These are phyloP conservation scores for Coemansia sp. DNA, from an alignment of 192 early-diverging fungal genomes.

Conservation along the genomic window DNA sequence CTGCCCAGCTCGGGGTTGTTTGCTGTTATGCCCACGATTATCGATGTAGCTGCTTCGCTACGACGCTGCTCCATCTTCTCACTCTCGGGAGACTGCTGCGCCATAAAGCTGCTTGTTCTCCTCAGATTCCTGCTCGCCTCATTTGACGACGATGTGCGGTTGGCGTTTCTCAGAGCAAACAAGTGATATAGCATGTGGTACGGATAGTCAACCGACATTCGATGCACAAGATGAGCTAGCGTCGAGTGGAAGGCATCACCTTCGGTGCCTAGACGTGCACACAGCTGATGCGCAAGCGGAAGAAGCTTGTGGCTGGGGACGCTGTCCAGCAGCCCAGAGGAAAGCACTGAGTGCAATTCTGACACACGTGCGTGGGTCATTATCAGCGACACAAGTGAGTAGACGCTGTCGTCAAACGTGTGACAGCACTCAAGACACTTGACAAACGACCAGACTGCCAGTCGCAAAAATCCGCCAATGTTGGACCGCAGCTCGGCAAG, in stretches of 20 bases:
- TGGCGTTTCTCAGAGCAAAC: slow-evolving; percentile 53
- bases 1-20: slow-evolving; percentile 19
- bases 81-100: slow-evolving; percentile 26
- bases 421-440: slow-evolving; percentile 39
- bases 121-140: slow-evolving; percentile 4
- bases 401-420: slow-evolving; percentile 42
- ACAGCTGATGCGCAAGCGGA: slow-evolving; percentile 50
- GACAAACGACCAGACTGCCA: slow-evolving; percentile 46
- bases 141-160: slow-evolving; percentile 21
- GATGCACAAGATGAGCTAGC: slow-evolving; percentile 25
- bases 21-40: slow-evolving; percentile 23
- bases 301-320: slow-evolving; percentile 53
- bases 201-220: slow-evolving; percentile 48
- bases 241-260: slow-evolving; percentile 27
- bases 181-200: slow-evolving; percentile 44
- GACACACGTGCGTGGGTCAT: slow-evolving; percentile 39
- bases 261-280: slow-evolving; percentile 45
- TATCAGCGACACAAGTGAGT: slow-evolving; percentile 42
- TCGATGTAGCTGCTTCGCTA: slow-evolving; percentile 35
- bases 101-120: slow-evolving; percentile 12
- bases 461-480: slow-evolving; percentile 39
- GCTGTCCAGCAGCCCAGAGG: slow-evolving; percentile 18
- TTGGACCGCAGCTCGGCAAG: slow-evolving; percentile 22
- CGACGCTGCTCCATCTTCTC: slow-evolving; percentile 49
- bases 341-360: slow-evolving; percentile 27